A percentile compares a stretch with the other conserved stretches of the same genome.
Evolutionary conservation across 805 yeast species (phyloP).

Genomic region (Candida patagonica): DNA sequence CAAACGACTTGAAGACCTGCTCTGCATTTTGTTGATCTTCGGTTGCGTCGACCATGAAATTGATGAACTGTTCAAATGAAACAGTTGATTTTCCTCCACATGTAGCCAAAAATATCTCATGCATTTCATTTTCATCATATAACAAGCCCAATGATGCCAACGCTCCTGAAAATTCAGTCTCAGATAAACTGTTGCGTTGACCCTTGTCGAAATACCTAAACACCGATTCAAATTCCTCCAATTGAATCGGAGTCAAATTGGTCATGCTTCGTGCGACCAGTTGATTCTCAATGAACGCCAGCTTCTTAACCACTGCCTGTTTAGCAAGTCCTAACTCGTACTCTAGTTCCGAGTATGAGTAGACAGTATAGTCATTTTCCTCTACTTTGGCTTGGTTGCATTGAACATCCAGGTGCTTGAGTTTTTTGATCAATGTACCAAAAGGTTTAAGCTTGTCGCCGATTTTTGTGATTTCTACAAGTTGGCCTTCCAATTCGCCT

Average conservation of each 20-base stretch:
- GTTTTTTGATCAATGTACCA: slow-evolving; percentile 21
- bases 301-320: slow-evolving; percentile 31
- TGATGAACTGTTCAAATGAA: slow-evolving; percentile 26
- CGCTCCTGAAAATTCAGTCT: slow-evolving; percentile 36
- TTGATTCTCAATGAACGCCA: slow-evolving; percentile 36
- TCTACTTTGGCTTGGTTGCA: slow-evolving; percentile 30
- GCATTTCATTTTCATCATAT: slow-evolving; percentile 28
- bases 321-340: slow-evolving; percentile 32
- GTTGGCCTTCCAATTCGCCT: slow-evolving; percentile 33
- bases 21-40: slow-evolving; percentile 32
- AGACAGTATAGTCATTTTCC: slow-evolving; percentile 30
- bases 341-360: slow-evolving; percentile 31
- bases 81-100: slow-evolving; percentile 21
- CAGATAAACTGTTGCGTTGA: slow-evolving; percentile 30
- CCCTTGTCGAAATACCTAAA: slow-evolving; percentile 35
- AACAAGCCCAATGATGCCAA: slow-evolving; percentile 35
- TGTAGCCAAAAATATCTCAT: slow-evolving; percentile 30
- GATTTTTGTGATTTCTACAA: slow-evolving; percentile 27
- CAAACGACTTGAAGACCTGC: slow-evolving; percentile 32
- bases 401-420: slow-evolving; percentile 21
- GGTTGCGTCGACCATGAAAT: slow-evolving; percentile 31
- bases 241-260: slow-evolving; percentile 29
- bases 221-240: slow-evolving; percentile 36
- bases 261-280: slow-evolving; percentile 29
- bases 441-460: slow-evolving; percentile 29